phyloP scores from a whole-genome alignment of 768 basidiomycete genomes.

The Chalciporus pseudorubinellus region DNA sequence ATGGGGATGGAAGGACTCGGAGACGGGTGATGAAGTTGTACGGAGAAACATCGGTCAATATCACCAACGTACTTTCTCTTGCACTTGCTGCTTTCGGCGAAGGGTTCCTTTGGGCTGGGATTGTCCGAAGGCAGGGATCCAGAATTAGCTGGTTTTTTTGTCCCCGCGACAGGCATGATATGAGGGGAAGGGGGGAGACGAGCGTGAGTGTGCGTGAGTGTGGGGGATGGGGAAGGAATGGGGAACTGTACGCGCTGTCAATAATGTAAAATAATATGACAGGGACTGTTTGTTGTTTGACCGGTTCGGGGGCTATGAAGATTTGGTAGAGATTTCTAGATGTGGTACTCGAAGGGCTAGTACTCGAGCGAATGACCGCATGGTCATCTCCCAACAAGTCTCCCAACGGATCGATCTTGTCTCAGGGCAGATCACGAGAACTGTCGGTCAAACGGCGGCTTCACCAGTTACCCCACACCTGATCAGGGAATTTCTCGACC shows the following conservation, averaged over 20 bases:
- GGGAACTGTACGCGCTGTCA: not conserved
- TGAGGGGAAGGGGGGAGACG: slow-evolving; percentile 16
- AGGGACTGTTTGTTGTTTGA: not conserved
- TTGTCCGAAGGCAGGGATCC: slow-evolving; percentile 68
- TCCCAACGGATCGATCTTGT: too few relatives aligned
- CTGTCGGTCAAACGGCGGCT: not conserved
- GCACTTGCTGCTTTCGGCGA: slow-evolving; percentile 68
- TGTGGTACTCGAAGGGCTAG: not conserved
- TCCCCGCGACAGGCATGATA: slow-evolving; percentile 64
- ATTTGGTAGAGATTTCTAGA: not conserved
- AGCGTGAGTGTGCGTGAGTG: slow-evolving; percentile 1
- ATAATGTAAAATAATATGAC: not conserved
- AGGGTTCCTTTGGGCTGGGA: slow-evolving; percentile 47
- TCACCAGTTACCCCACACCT: not conserved
- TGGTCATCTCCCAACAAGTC: not conserved
- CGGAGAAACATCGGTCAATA: slow-evolving; percentile 58
- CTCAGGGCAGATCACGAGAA: not conserved
- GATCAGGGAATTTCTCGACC: not conserved
- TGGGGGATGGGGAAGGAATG: slow-evolving; percentile 14
- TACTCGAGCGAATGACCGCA: not conserved
- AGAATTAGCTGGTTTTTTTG: slow-evolving; percentile 64
- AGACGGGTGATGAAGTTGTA: slow-evolving; percentile 20
- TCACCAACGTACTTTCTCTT: slow-evolving; percentile 72
- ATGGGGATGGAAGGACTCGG: slow-evolving; percentile 29
- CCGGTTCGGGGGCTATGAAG: not conserved